Percentiles rank a stretch among this genome's conserved stretches.
These are phyloP conservation scores for Pythium aquatile DNA, from an alignment of 352 stramenopile species.

Conservation along the genomic window DNA sequence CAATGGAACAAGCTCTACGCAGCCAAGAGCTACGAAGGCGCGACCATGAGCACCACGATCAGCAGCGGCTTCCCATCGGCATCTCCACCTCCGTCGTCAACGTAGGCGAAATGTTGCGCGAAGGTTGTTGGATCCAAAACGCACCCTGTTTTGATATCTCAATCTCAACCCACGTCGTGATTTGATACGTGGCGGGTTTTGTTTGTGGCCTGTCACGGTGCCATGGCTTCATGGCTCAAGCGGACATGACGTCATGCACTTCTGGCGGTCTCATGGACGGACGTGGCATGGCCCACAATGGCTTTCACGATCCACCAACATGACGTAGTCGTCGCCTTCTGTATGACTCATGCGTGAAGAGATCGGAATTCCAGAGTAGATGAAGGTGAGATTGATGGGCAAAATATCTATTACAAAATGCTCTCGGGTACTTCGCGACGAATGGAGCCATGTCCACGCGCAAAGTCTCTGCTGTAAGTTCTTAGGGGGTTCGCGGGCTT, in stretches of 20 bases:
- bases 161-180: not conserved
- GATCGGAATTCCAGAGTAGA: not conserved
- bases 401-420: conserved; percentile 34
- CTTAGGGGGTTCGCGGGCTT: not conserved
- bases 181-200: not conserved
- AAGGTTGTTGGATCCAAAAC: not conserved
- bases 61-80: conserved; percentile 16
- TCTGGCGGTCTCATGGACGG: not conserved
- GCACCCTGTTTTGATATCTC: conserved; percentile 15
- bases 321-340: not conserved
- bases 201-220: conserved; percentile 19
- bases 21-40: conserved; percentile 44
- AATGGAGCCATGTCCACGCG: not conserved
- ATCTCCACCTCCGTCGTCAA: conserved; percentile 6
- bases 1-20: conserved; percentile 83
- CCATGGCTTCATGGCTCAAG: conserved; percentile 14
- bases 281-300: conserved; percentile 3
- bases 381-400: not conserved
- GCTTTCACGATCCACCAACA: not conserved
- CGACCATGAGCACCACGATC: conserved; percentile 20
- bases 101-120: conserved; percentile 1
- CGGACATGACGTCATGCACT: conserved; percentile 24
- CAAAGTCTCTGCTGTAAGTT: not conserved
- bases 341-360: not conserved
- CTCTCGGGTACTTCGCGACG: not conserved